Evolutionary conservation across 441 rosid species (phyloP).

Genomic region (Dalechampia spathulata): DNA sequence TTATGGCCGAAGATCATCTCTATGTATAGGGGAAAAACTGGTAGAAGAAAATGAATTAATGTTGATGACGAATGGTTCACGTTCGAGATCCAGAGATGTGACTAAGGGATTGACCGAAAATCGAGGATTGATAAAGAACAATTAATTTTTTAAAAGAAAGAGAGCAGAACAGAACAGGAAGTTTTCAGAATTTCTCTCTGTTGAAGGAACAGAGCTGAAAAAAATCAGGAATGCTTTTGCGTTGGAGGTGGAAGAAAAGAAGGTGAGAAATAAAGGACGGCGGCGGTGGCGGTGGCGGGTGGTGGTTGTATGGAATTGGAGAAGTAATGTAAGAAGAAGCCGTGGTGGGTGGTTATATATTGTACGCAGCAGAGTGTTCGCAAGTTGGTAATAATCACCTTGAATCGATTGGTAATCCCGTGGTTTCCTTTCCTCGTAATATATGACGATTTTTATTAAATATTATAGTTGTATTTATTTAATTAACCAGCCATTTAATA

Average conservation of each 20-base stretch:
- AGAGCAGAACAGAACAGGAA: conserved; percentile 1
- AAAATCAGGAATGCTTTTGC: neutral
- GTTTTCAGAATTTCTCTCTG: conserved; percentile 4
- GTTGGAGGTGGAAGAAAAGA: conserved; percentile 11
- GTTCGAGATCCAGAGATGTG: conserved; percentile 19
- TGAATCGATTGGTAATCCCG: too few relatives aligned
- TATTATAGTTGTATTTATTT: too few relatives aligned
- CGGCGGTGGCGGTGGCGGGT: neutral
- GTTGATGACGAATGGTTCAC: conserved; percentile 7
- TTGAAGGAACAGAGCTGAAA: too few relatives aligned
- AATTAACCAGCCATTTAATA: too few relatives aligned
- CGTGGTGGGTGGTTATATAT: conserved; percentile 6
- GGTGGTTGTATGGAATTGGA: neutral
- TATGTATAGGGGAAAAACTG: neutral
- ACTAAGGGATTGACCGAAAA: conserved; percentile 4
- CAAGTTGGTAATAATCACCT: too few relatives aligned
- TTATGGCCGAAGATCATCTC: too few relatives aligned
- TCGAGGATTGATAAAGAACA: neutral
- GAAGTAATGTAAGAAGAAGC: neutral
- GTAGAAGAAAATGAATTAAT: neutral
- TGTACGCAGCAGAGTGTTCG: too few relatives aligned
- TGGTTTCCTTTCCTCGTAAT: too few relatives aligned
- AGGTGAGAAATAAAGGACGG: neutral
- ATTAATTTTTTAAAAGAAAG: too few relatives aligned
- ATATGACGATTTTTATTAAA: too few relatives aligned